Evolutionary conservation across 306 rosid species (phyloP), one percentile per base, ranked within the genome.

Genomic region (Lathyrus oleraceus): DNA sequence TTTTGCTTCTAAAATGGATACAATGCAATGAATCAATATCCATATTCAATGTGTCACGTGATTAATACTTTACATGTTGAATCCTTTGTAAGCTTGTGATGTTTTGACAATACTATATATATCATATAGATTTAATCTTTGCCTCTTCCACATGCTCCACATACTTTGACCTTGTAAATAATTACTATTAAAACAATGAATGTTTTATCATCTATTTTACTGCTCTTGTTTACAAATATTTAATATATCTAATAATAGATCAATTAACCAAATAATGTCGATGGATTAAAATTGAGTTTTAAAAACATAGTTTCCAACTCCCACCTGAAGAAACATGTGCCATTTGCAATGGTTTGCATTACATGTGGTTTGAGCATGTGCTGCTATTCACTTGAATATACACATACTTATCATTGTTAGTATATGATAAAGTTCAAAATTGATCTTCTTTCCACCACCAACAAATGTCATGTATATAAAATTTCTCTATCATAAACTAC

Each of bases 31-130:
- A 60, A 25, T 76, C 87, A 64, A 80, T 58, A 57, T 57, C 80
- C 77, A 76, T 10, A 23, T 44, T 40, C 43, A 59, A 40, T 48
- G 60, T 28, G 61, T 85, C 88, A 79, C 88, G 86, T 81, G 87
- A 86, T 59, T 47, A 70, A 58, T 3, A 70, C 61, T 3, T 38
- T 2, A 47, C 48, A 60, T 17, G 49, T 62, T n/a, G 56, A 48
- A 40, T 62, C 30, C 23, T 36, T 35, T 62, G 61, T 56, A 23
- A 5, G 32, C 59, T 38, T 63, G 14, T 57, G 7, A 70, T 56
- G 17, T 40, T 63, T 52, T 13, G 10, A 32, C 61, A 62, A 52
- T 28, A 28, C 1, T 16, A 49, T 15, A 6, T 35, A 36, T 36
- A 13, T 43, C n/a, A n/a, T n/a, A n/a, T n/a, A n/a, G 15, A 13